Conservation (phyloP, 192 early-diverging fungal genomes). For the Coemansia sp. region DNA sequence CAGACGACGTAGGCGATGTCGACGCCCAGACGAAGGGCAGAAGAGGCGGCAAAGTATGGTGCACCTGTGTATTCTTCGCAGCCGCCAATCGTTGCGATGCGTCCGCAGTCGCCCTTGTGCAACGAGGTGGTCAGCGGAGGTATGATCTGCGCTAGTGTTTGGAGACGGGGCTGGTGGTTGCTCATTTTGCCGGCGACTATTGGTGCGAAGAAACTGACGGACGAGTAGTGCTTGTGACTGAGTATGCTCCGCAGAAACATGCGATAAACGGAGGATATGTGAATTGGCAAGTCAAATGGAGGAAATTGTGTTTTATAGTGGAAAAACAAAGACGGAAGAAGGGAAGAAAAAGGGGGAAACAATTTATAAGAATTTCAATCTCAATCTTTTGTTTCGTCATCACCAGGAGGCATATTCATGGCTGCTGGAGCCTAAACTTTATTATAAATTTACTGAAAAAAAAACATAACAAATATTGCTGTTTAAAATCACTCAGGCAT, state of each 20-base stretch:
- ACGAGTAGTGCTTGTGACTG: conserved; percentile 13
- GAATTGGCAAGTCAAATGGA: neutral
- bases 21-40: conserved; percentile 60
- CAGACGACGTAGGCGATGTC: conserved; percentile 88
- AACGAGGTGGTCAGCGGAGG: conserved; percentile 37
- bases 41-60: conserved; percentile 71
- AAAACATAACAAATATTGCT: too few species aligned
- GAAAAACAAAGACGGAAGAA: neutral
- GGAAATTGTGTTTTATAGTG: neutral
- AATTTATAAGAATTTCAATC: neutral
- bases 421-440: too few species aligned
- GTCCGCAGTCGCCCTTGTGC: conserved; percentile 51
- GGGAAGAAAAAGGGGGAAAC: neutral
- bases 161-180: conserved; percentile 35
- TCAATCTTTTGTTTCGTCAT: neutral
- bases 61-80: conserved; percentile 80
- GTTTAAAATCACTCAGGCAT: neutral
- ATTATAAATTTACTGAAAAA: too few species aligned
- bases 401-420: too few species aligned
- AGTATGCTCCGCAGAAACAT: conserved; percentile 16
- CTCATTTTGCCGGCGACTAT: conserved; percentile 47
- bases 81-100: conserved; percentile 37
- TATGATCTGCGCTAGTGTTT: conserved; percentile 42
- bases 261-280: neutral
- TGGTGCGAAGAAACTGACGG: conserved; percentile 43